Base-by-base conservation (phyloP, 805 yeast genomes). In the Zygosaccharomyces gambellarensis region DNA sequence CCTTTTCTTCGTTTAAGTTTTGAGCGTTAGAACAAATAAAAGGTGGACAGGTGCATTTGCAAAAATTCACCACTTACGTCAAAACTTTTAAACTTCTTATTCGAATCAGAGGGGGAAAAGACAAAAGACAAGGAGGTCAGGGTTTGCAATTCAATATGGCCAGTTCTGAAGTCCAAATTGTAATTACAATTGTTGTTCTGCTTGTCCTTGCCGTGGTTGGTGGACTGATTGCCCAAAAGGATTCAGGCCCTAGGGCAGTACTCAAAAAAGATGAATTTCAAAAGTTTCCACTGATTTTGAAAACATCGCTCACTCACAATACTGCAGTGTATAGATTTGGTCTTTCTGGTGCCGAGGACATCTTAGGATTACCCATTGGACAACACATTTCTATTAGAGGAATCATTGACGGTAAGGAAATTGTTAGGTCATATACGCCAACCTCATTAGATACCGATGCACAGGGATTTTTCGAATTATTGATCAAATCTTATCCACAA, bases 301-400 rank as follows among this genome's bases (percentile, higher is more conserved):
- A 87, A 71, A 82, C 85, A 23, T 76, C 82, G 36, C 74, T 92
- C 22, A 77, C 86, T 36, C 92, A 87, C 67, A 89, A 90, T 70
- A 79, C 95, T 25, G 87, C 90, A 40, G 70, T 89, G 51, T 87
- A 88, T 72, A 80, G 90, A 63, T 89, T 92, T 64, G 87, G 84
- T 10, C 78, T 92, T 58, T 96, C 96, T 46, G 76, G 78, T 54
- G 76, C 83, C 32, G 76, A 80, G 46, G 90, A 87, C 64, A 74
- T 81, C 41, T 77, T 92, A 54, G 97, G 97, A 8, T 77, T 92
- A 56, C 97, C 97, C 49, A 84, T 88, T 62, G 98, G 98, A 47
- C 97, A 92, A 72, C 97, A 92, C 67, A 84, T 92, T 64, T 79
- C 89, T 40, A 81, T 90, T 59, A 80, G 80, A 19, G 92, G 95